Percentiles rank a stretch among this genome's conserved stretches.
These are phyloP conservation scores for Xylariaceae sp. DNA, from an alignment of 2,329 filamentous ascomycete genomes.

Conservation along the genomic window DNA sequence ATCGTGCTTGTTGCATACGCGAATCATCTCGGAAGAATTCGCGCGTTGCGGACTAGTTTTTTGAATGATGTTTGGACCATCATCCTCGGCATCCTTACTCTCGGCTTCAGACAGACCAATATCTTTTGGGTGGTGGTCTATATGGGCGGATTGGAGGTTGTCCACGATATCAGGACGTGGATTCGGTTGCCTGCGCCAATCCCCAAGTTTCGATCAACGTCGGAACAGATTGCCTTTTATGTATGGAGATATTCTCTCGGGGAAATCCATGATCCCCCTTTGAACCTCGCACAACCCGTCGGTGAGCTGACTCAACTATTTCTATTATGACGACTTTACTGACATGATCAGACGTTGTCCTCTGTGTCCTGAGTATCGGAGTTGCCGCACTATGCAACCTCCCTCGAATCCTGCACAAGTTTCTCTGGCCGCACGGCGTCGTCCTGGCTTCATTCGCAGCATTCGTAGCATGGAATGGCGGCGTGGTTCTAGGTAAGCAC, in stretches of 20 bases:
- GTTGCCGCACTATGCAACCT: constrained; percentile 52
- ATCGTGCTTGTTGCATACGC: constrained; percentile 67
- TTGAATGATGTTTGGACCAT: constrained; percentile 43
- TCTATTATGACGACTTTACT: constrained; percentile 1
- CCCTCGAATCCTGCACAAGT: constrained; percentile 38
- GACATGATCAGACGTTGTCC: constrained; percentile 43
- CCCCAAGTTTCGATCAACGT: constrained; percentile 31
- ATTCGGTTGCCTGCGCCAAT: constrained; percentile 31
- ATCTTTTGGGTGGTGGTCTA: constrained; percentile 90
- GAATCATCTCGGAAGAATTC: constrained; percentile 46
- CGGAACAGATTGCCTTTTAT: constrained; percentile 36
- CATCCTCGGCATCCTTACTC: constrained; percentile 55
- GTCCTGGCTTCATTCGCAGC: constrained; percentile 62
- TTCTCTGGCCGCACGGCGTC: constrained; percentile 53
- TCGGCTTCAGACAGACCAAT: constrained; percentile 88
- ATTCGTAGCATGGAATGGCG: constrained; percentile 83
- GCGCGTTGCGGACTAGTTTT: constrained; percentile 30
- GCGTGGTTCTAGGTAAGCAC: constrained; percentile 75
- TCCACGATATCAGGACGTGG: constrained; percentile 47
- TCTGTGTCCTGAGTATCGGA: constrained; percentile 58
- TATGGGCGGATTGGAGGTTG: constrained; percentile 57
- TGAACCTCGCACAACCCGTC: constrained; percentile 44
- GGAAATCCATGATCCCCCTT: constrained; percentile 49
- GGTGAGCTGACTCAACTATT: constrained; percentile 36
- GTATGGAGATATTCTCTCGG: constrained; percentile 44